Evolutionary conservation across 768 basidiomycete species (phyloP), one percentile per base, ranked within the genome.

Genomic region (Amanita polypyramis): DNA sequence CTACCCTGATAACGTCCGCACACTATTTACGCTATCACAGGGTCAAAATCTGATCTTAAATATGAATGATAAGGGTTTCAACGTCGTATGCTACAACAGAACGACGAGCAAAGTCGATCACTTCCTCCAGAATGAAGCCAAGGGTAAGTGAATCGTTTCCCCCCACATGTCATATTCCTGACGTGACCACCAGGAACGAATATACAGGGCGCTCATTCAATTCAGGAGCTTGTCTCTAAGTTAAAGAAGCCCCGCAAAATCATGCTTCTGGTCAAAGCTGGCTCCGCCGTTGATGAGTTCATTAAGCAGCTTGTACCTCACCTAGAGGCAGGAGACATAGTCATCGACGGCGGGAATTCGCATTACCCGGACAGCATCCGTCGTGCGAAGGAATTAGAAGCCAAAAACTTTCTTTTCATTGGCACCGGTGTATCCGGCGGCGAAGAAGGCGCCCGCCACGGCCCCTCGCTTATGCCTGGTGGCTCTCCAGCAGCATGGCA

Each of bases 41-140:
- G 93, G 91, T 61, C 93, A 95, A 80, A 96, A 95, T 66, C 67
- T 96, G 63, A 94, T 96, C 65, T 74, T 97, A 58, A 96, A 97
- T 75, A 97, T 96, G 90, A 96, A 96, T 67, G 96, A 99, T 76
- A 99, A 99, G 70, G 96, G 96, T 45, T 99, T 93, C 74, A 92
- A 72, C 55, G 96, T 99, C 59, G 85, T 92, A 56, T 92, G 90
- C 10, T 99, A 87, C 73, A 99, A 99, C 77, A 86, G 96, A 59
- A 98, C 96, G 36, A 86, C 83, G 53, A 82, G 80, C 70, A 99
- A 99, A 68, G 93, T 99, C 60, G 94, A 97, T 65, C 63, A 76
- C 62, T 99, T 99, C 79, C 80, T 99, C 52, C 83, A 76, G 53
- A 92, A 97, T 65, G 91, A 98, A 70, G 96, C 96, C 56, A 99